Base-by-base conservation (phyloP, 345 rosid genomes). In the Aquilaria malaccensis region DNA sequence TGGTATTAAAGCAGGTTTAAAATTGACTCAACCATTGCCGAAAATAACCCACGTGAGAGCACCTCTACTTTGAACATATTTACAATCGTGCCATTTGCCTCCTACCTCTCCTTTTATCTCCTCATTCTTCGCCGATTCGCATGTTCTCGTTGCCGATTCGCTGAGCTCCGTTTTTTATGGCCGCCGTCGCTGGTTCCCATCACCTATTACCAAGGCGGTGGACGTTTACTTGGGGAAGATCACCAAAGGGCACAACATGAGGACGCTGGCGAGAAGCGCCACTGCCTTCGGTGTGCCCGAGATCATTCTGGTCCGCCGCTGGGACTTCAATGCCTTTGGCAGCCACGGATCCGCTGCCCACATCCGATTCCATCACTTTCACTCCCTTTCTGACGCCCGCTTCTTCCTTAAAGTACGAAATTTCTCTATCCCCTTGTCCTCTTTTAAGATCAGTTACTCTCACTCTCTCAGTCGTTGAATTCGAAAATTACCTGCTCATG, bases 321-420 rank as follows among this genome's bases (percentile, higher is more conserved):
- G 99, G 12, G 97, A 94, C 76, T 94, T 94, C 78, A 90, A 94
- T 74, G 81, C 96, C 64, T 90, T 94, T 53, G 99, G 97, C 7
- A 88, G 97, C 77, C 99, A 94, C 60, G 99, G 99, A 32, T 90
- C 99, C 57, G 79, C 97, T 61, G 82, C 95, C 51, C 99, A 88
- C 76, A 33, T 86, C 64, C 80, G 76, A 50, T 88, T 88, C 77
- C 90, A 95, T 74, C 99, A 90, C 68, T 94, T 90, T 59, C 84
- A 88, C 73, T 88, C 96, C 5, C 86, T 94, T 51, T 30, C 32
- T 61, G 92, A 90, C 1, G 96, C 95, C 53, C 90, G 86, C 14
- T 46, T 59, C 51, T 94, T 78, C 78, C 93, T 90, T 72, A 83
- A 85, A 94, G 96, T 87, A 46, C 12, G 2, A 14, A n/a, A 13